These are phyloP conservation scores for Taxawa tesnikishii DNA, from an alignment of 2,329 filamentous ascomycete species.

Conservation along the genomic window DNA sequence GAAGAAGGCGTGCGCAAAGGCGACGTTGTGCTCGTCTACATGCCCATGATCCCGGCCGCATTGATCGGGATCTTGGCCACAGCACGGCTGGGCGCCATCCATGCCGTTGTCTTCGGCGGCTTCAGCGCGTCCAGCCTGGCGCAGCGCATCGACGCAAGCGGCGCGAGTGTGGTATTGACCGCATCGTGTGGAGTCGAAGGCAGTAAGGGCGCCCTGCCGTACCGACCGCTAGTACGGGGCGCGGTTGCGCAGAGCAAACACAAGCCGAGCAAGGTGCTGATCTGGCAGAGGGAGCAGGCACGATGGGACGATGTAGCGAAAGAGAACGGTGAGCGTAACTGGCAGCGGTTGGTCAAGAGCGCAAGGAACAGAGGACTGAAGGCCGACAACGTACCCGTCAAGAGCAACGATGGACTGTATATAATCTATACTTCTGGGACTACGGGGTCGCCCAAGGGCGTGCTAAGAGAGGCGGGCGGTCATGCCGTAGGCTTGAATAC, in stretches of 20 bases:
- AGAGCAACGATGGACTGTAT: conserved; percentile 69
- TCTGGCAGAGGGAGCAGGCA: conserved; percentile 74
- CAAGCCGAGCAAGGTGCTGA: conserved; percentile 60
- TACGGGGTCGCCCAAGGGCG: conserved; percentile 72
- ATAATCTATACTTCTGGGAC: conserved; percentile 83
- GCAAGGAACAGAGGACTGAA: conserved; percentile 54
- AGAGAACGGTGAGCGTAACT: conserved; percentile 59
- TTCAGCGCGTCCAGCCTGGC: conserved; percentile 73
- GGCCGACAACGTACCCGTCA: conserved; percentile 65
- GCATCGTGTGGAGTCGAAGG: conserved; percentile 90
- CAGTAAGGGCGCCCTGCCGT: conserved; percentile 64
- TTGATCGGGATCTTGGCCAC: conserved; percentile 77
- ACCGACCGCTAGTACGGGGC: conserved; percentile 63
- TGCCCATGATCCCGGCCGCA: conserved; percentile 92
- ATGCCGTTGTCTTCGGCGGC: conserved; percentile 86
- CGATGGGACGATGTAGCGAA: conserved; percentile 61
- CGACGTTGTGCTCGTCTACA: conserved; percentile 84
- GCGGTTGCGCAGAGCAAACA: conserved; percentile 55
- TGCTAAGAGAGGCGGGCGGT: conserved; percentile 69
- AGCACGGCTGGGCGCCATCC: conserved; percentile 71
- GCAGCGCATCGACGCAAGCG: conserved; percentile 76
- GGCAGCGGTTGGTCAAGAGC: conserved; percentile 65
- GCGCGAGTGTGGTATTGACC: conserved; percentile 65
- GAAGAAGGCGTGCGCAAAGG: conserved; percentile 74
- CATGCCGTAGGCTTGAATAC: conserved; percentile 77